A percentile compares a stretch with the other conserved stretches of the same genome.
These are phyloP conservation scores for Kurtzmaniella cleridarum DNA, from an alignment of 805 yeast species.

Conservation along the genomic window DNA sequence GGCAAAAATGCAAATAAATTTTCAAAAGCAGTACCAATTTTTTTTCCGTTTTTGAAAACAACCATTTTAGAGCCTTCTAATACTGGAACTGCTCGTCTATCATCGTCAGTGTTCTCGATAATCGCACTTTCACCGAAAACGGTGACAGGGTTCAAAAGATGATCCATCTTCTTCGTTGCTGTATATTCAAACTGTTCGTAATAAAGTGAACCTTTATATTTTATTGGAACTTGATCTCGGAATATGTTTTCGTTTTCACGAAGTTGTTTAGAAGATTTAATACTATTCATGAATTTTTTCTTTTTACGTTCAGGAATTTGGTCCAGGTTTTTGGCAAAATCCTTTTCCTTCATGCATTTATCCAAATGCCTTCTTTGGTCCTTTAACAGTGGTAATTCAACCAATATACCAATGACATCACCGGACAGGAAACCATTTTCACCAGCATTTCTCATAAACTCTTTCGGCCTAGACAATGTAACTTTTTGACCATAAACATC, in stretches of 20 bases:
- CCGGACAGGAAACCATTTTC: conserved; percentile 57
- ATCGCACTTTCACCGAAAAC: conserved; percentile 66
- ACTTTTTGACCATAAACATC: conserved; percentile 73
- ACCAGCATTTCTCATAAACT: conserved; percentile 39
- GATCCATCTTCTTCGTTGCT: conserved; percentile 65
- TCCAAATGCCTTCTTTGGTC: conserved; percentile 40
- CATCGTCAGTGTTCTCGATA: conserved; percentile 35
- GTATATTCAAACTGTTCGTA: conserved; percentile 84
- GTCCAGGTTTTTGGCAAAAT: neutral
- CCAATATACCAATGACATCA: conserved; percentile 75
- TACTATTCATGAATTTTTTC: no score
- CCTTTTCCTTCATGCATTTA: conserved; percentile 19
- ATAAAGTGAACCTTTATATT: conserved; percentile 69
- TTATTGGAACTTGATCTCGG: conserved; percentile 84
- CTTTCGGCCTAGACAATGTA: conserved; percentile 65
- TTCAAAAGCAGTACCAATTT: conserved; percentile 59
- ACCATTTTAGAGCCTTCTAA: conserved; percentile 56
- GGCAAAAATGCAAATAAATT: conserved; percentile 74
- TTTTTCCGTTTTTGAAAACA: conserved; percentile 74
- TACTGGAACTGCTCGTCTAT: conserved; percentile 39
- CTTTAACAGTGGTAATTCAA: conserved; percentile 56
- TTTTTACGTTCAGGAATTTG: no score
- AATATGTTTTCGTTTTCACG: conserved; percentile 37
- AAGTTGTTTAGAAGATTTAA: no score
- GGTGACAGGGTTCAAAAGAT: conserved; percentile 64